Conservation (phyloP, 768 basidiomycete genomes). For the Rhodotorula paludigena region DNA sequence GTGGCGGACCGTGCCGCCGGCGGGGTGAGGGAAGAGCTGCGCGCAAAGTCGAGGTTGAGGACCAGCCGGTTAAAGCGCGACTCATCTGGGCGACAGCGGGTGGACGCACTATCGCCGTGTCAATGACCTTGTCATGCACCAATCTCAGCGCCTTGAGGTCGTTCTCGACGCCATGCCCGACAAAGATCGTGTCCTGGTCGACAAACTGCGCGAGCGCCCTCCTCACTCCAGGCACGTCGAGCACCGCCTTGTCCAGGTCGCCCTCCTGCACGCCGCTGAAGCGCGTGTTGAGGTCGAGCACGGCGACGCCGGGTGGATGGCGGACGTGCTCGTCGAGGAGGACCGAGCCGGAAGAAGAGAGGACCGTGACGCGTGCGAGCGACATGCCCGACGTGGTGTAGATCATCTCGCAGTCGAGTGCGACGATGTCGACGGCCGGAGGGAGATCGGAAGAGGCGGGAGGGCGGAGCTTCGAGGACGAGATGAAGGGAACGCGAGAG, state of each 20-base stretch:
- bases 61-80: neutral
- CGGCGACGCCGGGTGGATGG: slow-evolving; percentile 7
- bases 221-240: slow-evolving; percentile 65
- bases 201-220: slow-evolving; percentile 66
- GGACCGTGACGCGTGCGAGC: slow-evolving; percentile 81
- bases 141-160: slow-evolving; percentile 86
- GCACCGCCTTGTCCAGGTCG: slow-evolving; percentile 53
- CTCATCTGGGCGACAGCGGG: neutral
- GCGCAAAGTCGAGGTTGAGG: no score
- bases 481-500: slow-evolving; percentile 67
- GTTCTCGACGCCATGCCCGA: slow-evolving; percentile 89
- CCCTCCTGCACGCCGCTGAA: slow-evolving; percentile 45
- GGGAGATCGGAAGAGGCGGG: slow-evolving; percentile 20
- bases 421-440: slow-evolving; percentile 66
- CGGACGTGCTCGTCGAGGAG: slow-evolving; percentile 77
- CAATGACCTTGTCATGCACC: slow-evolving; percentile 74
- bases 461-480: slow-evolving; percentile 43
- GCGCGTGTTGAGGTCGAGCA: slow-evolving; percentile 83
- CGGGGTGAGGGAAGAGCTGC: slow-evolving; percentile 72
- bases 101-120: slow-evolving; percentile 61
- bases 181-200: slow-evolving; percentile 72
- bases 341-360: slow-evolving; percentile 55
- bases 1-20: slow-evolving; percentile 69
- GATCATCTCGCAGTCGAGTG: slow-evolving; percentile 95
- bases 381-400: slow-evolving; percentile 89